These are phyloP conservation scores for Blastosporella zonata DNA, from an alignment of 1,284 basidiomycete genomes.

Conservation along the genomic window DNA sequence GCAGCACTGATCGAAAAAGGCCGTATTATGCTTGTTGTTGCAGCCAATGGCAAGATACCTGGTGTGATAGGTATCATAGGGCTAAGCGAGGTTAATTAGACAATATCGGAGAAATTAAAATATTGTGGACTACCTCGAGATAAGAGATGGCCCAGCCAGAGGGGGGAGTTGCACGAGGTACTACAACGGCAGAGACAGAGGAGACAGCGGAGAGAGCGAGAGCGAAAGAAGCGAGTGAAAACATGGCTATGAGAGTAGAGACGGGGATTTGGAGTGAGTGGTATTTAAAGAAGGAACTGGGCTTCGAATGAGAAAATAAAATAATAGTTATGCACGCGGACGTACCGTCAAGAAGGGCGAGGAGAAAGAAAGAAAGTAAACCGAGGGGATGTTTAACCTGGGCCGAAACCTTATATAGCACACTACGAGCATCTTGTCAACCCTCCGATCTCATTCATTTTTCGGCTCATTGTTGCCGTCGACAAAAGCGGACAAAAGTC, in stretches of 20 bases:
- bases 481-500: too few species aligned
- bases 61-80: constrained; percentile 61
- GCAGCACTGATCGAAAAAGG: constrained; percentile 61
- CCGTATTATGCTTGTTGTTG: constrained; percentile 56
- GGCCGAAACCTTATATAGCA: constrained; percentile 12
- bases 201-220: constrained; percentile 46
- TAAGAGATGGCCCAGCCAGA: constrained; percentile 39
- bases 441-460: constrained; percentile 8
- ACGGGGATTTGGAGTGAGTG: constrained; percentile 23
- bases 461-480: constrained; percentile 5
- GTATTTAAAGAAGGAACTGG: constrained; percentile 31
- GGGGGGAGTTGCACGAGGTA: constrained; percentile 45
- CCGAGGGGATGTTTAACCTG: constrained; percentile 15
- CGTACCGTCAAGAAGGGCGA: constrained; percentile 24
- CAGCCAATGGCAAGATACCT: constrained; percentile 54
- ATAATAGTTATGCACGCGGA: constrained; percentile 27
- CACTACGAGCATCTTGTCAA: constrained; percentile 4
- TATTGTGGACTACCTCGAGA: constrained; percentile 38
- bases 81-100: constrained; percentile 26
- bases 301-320: constrained; percentile 26
- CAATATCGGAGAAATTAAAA: constrained; percentile 9
- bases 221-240: constrained; percentile 43
- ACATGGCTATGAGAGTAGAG: constrained; percentile 34
- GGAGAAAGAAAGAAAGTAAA: constrained; percentile 21
- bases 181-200: constrained; percentile 39